Evolutionary conservation across 225 moss, liverwort and hornwort species (phyloP).

Genomic region (Polytrichum commune): DNA sequence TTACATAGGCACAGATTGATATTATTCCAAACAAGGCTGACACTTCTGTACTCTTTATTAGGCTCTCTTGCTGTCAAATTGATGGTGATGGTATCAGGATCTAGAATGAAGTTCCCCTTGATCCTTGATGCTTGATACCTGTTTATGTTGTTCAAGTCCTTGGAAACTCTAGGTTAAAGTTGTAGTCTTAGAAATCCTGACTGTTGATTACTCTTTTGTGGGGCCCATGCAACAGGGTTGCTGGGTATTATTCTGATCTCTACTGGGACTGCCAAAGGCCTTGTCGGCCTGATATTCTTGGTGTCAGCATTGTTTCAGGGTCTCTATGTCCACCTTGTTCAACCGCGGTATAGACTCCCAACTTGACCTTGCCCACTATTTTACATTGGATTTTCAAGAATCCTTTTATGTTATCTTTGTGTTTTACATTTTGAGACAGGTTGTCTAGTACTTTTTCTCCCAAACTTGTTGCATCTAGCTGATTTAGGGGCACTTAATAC

Average conservation of each 20-base stretch:
- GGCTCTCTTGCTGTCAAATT: too few species aligned
- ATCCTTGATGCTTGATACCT: too few species aligned
- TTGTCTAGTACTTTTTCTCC: not conserved
- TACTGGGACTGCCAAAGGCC: conserved; percentile 55
- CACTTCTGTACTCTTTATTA: not conserved
- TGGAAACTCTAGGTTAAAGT: too few species aligned
- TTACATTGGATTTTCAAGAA: too few species aligned
- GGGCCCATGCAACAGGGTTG: conserved; percentile 31
- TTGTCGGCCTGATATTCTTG: conserved; percentile 58
- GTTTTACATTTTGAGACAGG: too few species aligned
- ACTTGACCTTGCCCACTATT: too few species aligned
- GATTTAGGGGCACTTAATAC: not conserved
- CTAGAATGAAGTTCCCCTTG: too few species aligned
- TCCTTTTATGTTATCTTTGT: too few species aligned
- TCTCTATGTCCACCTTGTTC: conserved; percentile 59
- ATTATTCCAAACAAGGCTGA: conserved; percentile 1
- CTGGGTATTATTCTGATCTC: conserved; percentile 59
- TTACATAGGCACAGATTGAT: not conserved
- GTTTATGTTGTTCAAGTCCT: too few species aligned
- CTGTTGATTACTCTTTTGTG: not conserved
- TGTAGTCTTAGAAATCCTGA: too few species aligned
- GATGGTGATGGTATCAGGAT: too few species aligned
- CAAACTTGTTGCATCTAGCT: not conserved
- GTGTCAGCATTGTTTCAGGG: conserved; percentile 57
- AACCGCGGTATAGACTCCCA: conserved; percentile 29